Evolutionary conservation across 1,284 basidiomycete genomes (phyloP).

Genomic region (Ceratobasidium sp.): DNA sequence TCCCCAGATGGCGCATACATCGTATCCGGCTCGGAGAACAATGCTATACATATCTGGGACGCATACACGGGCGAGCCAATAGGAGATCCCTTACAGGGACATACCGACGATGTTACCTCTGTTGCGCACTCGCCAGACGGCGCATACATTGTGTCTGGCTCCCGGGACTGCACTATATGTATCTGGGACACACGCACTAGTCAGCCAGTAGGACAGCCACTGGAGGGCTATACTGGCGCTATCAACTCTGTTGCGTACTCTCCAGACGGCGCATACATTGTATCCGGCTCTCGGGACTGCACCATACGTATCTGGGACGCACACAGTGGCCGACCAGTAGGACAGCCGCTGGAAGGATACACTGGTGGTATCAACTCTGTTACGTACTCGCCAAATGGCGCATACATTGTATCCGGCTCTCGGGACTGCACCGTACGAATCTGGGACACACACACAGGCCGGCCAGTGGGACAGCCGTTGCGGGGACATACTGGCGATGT

Average conservation of each 20-base stretch:
- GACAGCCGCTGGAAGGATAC: constrained; percentile 58
- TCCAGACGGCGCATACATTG: neutral
- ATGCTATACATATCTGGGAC: too few species aligned
- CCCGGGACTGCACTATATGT: neutral
- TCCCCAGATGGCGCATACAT: too few species aligned
- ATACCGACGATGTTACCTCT: too few species aligned
- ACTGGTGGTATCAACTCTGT: neutral
- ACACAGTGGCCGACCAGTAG: constrained; percentile 58
- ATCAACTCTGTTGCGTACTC: neutral
- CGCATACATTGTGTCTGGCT: neutral
- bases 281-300: neutral
- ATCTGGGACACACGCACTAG: neutral
- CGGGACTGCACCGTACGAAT: neutral
- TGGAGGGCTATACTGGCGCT: neutral
- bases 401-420: neutral
- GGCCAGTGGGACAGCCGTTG: neutral
- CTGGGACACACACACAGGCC: neutral
- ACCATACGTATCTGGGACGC: constrained; percentile 62
- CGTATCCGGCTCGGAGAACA: too few species aligned
- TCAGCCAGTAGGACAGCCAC: neutral
- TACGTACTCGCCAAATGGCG: neutral
- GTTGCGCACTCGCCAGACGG: neutral
- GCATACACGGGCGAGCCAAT: too few species aligned
- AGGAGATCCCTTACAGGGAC: too few species aligned
- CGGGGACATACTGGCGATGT: neutral